A percentile compares a stretch with the other conserved stretches of the same genome.
Conservation (phyloP, 345 rosid species). For the Salix suchowensis region DNA sequence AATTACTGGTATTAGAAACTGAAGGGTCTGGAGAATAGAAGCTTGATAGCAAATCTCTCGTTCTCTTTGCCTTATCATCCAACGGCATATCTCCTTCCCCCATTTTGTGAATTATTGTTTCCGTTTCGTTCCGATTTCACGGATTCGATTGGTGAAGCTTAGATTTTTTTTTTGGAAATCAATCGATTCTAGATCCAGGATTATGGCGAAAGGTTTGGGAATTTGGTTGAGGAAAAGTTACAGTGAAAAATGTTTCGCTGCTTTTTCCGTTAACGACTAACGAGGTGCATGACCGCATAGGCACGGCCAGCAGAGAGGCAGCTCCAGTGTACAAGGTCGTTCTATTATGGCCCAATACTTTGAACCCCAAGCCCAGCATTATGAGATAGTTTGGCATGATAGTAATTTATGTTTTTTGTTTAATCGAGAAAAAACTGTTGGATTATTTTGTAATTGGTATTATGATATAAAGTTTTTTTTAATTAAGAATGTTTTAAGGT, state of each 20-base stretch:
- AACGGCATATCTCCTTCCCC: slow-evolving; percentile 60
- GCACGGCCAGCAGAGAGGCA: background rate
- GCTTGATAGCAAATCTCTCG: slow-evolving; percentile 97
- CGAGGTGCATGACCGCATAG: background rate
- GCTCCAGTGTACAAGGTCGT: background rate
- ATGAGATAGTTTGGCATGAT: no score
- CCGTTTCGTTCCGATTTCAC: background rate
- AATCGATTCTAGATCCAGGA: background rate
- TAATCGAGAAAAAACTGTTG: no score
- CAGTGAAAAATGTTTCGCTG: background rate
- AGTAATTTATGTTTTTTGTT: no score
- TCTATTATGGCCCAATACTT: background rate
- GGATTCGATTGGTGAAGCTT: background rate
- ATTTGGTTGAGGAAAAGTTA: background rate
- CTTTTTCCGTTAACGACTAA: background rate
- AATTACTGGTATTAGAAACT: slow-evolving; percentile 23
- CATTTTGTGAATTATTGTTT: slow-evolving; percentile 27
- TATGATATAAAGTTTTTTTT: no score
- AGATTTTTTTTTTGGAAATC: background rate
- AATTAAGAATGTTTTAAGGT: no score
- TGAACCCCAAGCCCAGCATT: background rate
- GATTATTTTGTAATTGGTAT: no score
- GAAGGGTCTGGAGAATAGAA: slow-evolving; percentile 94
- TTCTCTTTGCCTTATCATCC: slow-evolving; percentile 99
- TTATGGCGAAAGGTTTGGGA: background rate